Evolutionary conservation across 805 yeast genomes (phyloP), one percentile per base, ranked within the genome.

Genomic region (Candida ascalaphidarum): DNA sequence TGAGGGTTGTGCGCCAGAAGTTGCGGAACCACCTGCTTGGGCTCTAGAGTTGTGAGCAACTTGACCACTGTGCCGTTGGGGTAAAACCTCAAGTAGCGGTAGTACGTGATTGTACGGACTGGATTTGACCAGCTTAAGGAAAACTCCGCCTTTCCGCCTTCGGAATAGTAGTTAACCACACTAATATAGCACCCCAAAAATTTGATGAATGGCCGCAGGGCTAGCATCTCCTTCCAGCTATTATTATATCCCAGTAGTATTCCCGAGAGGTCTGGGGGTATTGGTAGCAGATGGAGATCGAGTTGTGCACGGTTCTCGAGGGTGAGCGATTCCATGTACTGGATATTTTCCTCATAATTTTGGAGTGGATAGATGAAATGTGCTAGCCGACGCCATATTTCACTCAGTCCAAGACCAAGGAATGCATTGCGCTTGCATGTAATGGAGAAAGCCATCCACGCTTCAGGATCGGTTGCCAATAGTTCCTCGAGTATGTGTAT

Each of bases 181-280:
- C 94, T 77, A 14, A 89, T 81, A 43, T 89, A 89, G 12, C 85
- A 67, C 2, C 98, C 98, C 30, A 74, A 64, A 49, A 73, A 83
- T 44, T 89, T 80, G 19, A 88, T 43, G 42, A 78, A 80, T 1
- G 96, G 96, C 22, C 95, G 58, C 21, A 70, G 67, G 23, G 52
- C 43, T 23, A 74, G 58, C 83, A 81, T 74, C 13, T 43, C 37
- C 36, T 67, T 58, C 68, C 68, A 62, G 5, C 62, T 50, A 25
- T 48, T 34, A 14, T 40, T 37, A 32, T 55, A 60, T 23, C 52
- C 55, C 2, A 55, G 50, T 10, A 61, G 21, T 13, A 58, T 36
- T 21, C 34, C 24, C 17, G 49, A 29, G 26, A 50, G 64, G 35
- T 59, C 51, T 14, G 23, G 11, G 2, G 67, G 65, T 7, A 61